phyloP scores from a whole-genome alignment of 116 monocot species.

The Papilionanthe hybrid region DNA sequence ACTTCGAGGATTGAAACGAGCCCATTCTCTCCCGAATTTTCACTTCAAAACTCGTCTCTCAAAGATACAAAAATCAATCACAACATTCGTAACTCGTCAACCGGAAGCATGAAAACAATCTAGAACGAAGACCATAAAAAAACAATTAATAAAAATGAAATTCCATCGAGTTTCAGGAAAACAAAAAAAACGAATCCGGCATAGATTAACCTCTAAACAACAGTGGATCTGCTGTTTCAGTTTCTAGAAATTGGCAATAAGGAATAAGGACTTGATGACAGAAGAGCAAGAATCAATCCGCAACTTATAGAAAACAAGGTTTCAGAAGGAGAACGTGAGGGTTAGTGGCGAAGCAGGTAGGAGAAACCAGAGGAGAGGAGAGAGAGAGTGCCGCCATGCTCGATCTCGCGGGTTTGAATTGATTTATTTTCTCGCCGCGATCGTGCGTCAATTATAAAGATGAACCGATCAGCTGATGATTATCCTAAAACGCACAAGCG shows the following conservation, averaged over 20 bases:
- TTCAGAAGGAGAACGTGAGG: slow-evolving; percentile 6
- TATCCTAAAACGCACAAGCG: no score
- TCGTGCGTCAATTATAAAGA: no score
- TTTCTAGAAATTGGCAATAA: neutral
- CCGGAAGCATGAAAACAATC: neutral
- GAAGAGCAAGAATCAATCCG: neutral
- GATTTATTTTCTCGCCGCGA: neutral
- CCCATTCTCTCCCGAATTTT: neutral
- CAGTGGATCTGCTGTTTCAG: neutral
- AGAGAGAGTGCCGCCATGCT: neutral
- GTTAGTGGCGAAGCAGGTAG: neutral
- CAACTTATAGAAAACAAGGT: neutral
- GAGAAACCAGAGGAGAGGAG: neutral
- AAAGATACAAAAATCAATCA: neutral
- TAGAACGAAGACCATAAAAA: neutral
- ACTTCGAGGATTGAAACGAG: slow-evolving; percentile 12
- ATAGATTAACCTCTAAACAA: neutral
- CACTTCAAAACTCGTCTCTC: neutral
- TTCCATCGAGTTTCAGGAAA: neutral
- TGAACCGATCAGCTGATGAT: no score
- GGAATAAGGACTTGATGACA: neutral
- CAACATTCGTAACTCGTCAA: neutral
- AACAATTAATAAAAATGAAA: neutral
- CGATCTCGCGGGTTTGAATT: neutral
- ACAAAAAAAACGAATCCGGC: neutral